These are phyloP conservation scores for Asparagopsis taxiformis DNA, from an alignment of 31 red algal species.

Conservation along the genomic window DNA sequence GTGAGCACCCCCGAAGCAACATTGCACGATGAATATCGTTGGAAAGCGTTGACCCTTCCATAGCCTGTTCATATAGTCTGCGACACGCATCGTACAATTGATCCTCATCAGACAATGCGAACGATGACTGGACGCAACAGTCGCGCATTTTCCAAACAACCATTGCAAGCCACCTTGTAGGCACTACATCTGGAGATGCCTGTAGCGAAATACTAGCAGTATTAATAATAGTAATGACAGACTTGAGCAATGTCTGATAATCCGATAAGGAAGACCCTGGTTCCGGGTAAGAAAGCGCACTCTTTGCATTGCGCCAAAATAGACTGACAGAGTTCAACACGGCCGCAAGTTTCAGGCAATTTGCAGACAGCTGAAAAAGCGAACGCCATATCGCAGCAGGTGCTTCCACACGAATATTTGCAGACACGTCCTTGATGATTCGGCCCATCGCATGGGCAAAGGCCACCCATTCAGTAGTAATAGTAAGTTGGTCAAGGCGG, in stretches of 20 bases:
- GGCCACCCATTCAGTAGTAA: conserved; percentile 15
- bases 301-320: neutral
- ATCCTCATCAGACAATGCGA: neutral
- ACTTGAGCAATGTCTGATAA: neutral
- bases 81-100: neutral
- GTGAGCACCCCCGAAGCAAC: neutral
- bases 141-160: conserved; percentile 4
- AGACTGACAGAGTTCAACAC: neutral
- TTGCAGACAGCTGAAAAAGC: neutral
- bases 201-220: neutral
- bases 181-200: neutral
- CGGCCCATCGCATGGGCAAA: conserved; percentile 27
- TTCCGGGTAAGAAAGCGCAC: neutral
- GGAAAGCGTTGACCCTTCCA: neutral
- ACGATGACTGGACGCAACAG: too few relatives aligned
- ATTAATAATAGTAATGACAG: neutral
- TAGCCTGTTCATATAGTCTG: neutral
- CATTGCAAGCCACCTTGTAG: neutral
- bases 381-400: neutral
- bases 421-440: conserved; percentile 13
- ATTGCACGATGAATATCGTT: neutral
- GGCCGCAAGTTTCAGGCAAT: neutral
- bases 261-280: neutral
- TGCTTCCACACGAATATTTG: neutral
- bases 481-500: neutral